These are phyloP conservation scores for Podaxis pistillaris DNA, from an alignment of 768 basidiomycete species.

Conservation along the genomic window DNA sequence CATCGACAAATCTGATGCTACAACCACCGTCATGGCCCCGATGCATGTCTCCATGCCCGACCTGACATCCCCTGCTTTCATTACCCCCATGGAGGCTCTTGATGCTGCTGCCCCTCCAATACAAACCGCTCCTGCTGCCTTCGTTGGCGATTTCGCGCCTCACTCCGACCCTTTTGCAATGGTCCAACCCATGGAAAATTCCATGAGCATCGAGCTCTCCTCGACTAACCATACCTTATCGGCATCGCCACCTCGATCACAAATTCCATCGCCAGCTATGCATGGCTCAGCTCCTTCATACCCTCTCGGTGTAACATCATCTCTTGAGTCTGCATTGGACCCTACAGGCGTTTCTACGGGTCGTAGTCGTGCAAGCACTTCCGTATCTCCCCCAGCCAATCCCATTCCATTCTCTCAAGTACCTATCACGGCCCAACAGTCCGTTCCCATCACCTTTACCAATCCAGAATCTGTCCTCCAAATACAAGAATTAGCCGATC, in stretches of 20 bases:
- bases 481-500: not conserved
- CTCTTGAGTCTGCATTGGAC: slow-evolving; percentile 46
- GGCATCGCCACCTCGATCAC: slow-evolving; percentile 33
- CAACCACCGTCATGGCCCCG: slow-evolving; percentile 23
- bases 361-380: slow-evolving; percentile 41
- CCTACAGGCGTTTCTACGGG: slow-evolving; percentile 29
- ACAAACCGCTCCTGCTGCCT: slow-evolving; percentile 32
- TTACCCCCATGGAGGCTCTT: slow-evolving; percentile 31
- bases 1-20: slow-evolving; percentile 29
- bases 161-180: slow-evolving; percentile 31
- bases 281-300: slow-evolving; percentile 40
- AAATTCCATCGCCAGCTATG: slow-evolving; percentile 35
- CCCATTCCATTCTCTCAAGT: slow-evolving; percentile 18
- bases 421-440: not conserved
- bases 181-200: slow-evolving; percentile 30
- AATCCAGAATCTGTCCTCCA: slow-evolving; percentile 5
- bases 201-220: slow-evolving; percentile 37
- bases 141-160: slow-evolving; percentile 40
- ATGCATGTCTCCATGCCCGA: slow-evolving; percentile 42
- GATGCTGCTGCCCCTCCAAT: slow-evolving; percentile 23
- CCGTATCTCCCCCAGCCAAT: slow-evolving; percentile 27
- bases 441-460: slow-evolving; percentile 21
- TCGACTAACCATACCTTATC: slow-evolving; percentile 34
- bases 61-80: slow-evolving; percentile 31
- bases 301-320: slow-evolving; percentile 36